Conservation (phyloP, 1,284 basidiomycete genomes). For the Hemileia vastatrix region DNA sequence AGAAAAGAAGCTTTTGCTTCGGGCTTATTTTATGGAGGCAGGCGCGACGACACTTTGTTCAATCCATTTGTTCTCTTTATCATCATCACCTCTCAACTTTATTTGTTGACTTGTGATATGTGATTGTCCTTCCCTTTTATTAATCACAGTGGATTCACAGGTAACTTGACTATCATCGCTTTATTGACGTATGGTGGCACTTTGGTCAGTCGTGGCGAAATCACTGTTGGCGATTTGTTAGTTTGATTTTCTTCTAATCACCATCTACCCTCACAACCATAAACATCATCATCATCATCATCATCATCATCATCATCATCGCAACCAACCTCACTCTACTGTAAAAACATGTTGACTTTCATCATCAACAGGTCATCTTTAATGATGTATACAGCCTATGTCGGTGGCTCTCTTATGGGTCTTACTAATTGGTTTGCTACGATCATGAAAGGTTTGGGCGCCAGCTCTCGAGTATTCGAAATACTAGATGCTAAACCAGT, state of each 20-base stretch:
- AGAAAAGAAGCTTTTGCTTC: conserved; percentile 80
- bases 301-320: background rate
- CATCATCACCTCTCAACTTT: conserved; percentile 4
- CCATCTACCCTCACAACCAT: no score
- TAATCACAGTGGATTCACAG: conserved; percentile 78
- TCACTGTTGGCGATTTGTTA: conserved; percentile 82
- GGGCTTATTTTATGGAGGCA: conserved; percentile 71
- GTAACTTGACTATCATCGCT: conserved; percentile 81
- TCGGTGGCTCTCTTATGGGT: conserved; percentile 54
- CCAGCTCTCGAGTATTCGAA: conserved; percentile 83
- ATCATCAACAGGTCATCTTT: conserved; percentile 50
- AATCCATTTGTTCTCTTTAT: background rate
- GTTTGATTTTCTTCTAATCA: no score
- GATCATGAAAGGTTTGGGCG: conserved; percentile 67
- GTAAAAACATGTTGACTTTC: background rate
- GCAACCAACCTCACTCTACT: no score
- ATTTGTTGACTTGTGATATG: conserved; percentile 2
- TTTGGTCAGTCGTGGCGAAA: conserved; percentile 72
- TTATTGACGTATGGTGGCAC: conserved; percentile 88
- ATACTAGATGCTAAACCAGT: conserved; percentile 59
- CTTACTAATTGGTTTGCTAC: conserved; percentile 47
- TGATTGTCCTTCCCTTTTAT: conserved; percentile 16
- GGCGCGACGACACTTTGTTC: conserved; percentile 15
- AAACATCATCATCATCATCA: background rate
- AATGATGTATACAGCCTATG: conserved; percentile 84